Evolutionary conservation across 441 rosid genomes (phyloP).

Genomic region (Bruguiera hainesii): DNA sequence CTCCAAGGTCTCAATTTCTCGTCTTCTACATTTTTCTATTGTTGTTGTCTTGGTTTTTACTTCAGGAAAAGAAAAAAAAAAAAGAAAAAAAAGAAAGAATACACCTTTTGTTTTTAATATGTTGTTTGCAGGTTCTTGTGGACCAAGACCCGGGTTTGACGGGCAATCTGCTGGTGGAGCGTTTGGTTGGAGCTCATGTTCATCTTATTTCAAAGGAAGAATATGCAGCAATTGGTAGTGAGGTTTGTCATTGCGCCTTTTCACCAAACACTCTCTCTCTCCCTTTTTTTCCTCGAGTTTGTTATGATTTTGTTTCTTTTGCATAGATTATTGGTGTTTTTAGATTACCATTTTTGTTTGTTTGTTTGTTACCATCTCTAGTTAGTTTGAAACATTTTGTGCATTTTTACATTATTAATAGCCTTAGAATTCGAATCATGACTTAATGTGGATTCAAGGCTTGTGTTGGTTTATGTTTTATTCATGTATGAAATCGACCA

Average conservation of each 20-base stretch:
- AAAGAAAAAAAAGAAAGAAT: not conserved
- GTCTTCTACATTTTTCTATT: not conserved
- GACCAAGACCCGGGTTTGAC: conserved; percentile 86
- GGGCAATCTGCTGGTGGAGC: conserved; percentile 89
- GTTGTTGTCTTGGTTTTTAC: not conserved
- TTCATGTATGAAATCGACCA: too few relatives aligned
- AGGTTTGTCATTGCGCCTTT: conserved; percentile 45
- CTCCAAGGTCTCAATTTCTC: conserved; percentile 55
- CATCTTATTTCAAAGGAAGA: conserved; percentile 90
- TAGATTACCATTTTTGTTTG: not conserved
- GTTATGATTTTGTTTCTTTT: not conserved
- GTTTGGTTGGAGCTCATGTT: conserved; percentile 82
- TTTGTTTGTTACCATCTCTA: too few relatives aligned
- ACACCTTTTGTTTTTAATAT: not conserved
- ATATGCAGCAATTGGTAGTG: conserved; percentile 76
- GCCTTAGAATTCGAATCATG: too few relatives aligned
- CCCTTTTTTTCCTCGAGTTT: not conserved
- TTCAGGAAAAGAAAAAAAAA: too few relatives aligned
- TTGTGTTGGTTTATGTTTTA: too few relatives aligned
- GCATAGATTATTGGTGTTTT: not conserved
- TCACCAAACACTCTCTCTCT: not conserved
- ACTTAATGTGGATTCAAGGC: too few relatives aligned
- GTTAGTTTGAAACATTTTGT: too few relatives aligned
- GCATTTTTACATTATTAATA: too few relatives aligned
- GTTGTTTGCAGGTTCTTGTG: conserved; percentile 55